Conservation (phyloP, 1,284 basidiomycete genomes). For the Ustilago hordei region DNA sequence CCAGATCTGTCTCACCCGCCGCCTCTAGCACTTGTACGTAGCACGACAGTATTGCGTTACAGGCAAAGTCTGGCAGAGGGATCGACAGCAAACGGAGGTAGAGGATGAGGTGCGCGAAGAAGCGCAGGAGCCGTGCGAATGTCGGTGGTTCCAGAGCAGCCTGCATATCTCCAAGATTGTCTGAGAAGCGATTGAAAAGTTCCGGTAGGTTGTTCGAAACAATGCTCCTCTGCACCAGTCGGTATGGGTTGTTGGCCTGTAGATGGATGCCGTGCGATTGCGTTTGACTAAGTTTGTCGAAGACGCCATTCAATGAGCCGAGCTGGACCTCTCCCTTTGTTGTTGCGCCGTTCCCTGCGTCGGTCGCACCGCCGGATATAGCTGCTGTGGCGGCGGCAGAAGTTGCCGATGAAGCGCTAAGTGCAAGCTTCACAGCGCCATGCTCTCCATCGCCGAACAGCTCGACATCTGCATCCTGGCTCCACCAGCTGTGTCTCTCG, state of each 20-base stretch:
- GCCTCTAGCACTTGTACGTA: conserved; percentile 85
- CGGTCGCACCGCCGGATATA: conserved; percentile 12
- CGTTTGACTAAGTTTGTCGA: conserved; percentile 63
- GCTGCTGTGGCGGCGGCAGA: conserved; percentile 23
- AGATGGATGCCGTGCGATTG: conserved; percentile 53
- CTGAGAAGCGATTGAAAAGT: conserved; percentile 60
- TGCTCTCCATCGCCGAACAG: conserved; percentile 47
- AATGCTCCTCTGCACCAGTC: conserved; percentile 85
- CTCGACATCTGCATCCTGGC: conserved; percentile 49
- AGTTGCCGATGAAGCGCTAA: conserved; percentile 26
- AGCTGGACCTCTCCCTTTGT: conserved; percentile 19
- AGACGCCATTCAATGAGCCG: conserved; percentile 52
- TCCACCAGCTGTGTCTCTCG: conserved; percentile 70
- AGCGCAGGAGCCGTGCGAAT: conserved; percentile 75
- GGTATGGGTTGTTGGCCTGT: conserved; percentile 82
- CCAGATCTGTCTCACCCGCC: conserved; percentile 81
- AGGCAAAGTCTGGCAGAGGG: conserved; percentile 73
- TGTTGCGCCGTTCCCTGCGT: conserved; percentile 4
- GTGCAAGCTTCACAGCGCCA: conserved; percentile 51
- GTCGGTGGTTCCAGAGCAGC: conserved; percentile 39
- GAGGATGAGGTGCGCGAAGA: conserved; percentile 95
- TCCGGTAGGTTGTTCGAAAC: conserved; percentile 80
- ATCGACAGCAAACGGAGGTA: conserved; percentile 83
- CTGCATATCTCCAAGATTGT: conserved; percentile 58
- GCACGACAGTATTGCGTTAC: conserved; percentile 84